Evolutionary conservation across 192 early-diverging fungal genomes (phyloP), one percentile per base, ranked within the genome.

Genomic region (Linnemannia exigua): DNA sequence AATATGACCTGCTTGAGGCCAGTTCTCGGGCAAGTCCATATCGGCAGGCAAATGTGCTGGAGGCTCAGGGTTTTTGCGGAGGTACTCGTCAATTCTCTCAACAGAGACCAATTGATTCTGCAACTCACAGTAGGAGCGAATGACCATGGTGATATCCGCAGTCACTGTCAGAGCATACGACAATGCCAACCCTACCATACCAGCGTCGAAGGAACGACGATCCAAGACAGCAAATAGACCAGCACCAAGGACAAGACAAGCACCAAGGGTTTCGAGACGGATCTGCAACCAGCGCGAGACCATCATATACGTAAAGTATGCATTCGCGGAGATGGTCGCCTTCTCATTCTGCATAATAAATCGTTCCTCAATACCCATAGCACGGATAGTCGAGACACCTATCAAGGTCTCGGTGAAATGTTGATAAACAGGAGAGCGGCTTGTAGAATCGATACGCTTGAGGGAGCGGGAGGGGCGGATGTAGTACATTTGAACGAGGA

Each of bases 201-300:
- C 95, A 11, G 96, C 92, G 73, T 84, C 25, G 91, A 80, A 70
- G 93, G 71, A 11, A 92, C 94, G 41, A 94, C 75, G 47, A 20
- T 72, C 81, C 19, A 87, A 15, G 11, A 96, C 67, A 20, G 96
- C 89, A n/a, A 93, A 87, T 9, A 96, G 20, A 6, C 91, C 91
- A 3, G 93, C 84, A 5, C 89, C 84, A n/a, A n/a, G n/a, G n/a
- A n/a, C 31, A 96, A 91, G 6, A 91, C 82, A 36, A 97, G 92
- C 89, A 12, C 95, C 95, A 63, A 97, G 91, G 54, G 93, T 91
- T 79, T 98, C 97, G 25, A 98, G 88, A 11, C 96, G 93, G 15
- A 95, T 85, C 8, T 90, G 90, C 74, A 95, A 76, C 94, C 92
- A 94, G 25, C 93, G 90, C 15, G 91, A 88, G n/a, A n/a, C n/a